Conservation (phyloP, 164 flowering plant species). For the Vitis amurensis region DNA sequence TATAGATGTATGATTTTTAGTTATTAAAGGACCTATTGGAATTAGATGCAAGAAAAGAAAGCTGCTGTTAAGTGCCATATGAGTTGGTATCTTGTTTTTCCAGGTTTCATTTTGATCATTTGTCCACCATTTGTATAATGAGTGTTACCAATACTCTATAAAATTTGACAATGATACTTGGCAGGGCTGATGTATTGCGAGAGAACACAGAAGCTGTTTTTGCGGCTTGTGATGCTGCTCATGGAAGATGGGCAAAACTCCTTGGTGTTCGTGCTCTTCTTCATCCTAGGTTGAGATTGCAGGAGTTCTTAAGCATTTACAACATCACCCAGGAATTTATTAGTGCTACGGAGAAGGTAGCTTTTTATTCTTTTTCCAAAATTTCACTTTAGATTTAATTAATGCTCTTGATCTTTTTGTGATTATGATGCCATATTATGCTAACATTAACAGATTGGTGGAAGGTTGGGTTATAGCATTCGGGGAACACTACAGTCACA, state of each 20-base stretch:
- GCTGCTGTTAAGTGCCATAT: too few relatives aligned
- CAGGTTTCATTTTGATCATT: too few relatives aligned
- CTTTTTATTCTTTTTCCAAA: neutral
- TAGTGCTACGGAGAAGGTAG: constrained; percentile 89
- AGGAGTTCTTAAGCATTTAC: constrained; percentile 82
- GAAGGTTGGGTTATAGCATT: constrained; percentile 95
- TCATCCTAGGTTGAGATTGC: constrained; percentile 86
- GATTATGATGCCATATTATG: constrained; percentile 21
- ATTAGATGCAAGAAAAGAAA: too few relatives aligned
- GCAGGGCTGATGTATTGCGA: constrained; percentile 91
- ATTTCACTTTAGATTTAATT: neutral
- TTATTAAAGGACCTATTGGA: too few relatives aligned
- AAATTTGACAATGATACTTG: constrained; percentile 8
- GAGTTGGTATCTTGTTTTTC: too few relatives aligned
- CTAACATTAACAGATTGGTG: constrained; percentile 77
- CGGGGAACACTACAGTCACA: constrained; percentile 96
- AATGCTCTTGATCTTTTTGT: constrained; percentile 1
- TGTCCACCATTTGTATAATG: too few relatives aligned
- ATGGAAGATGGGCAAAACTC: constrained; percentile 99
- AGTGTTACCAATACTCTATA: constrained; percentile 6
- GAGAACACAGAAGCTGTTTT: constrained; percentile 99
- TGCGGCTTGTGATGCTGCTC: constrained; percentile 99
- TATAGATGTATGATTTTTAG: too few relatives aligned
- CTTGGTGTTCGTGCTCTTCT: constrained; percentile 91
- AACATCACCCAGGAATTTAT: constrained; percentile 90